These are phyloP conservation scores for Rhodotorula sp. DNA, from an alignment of 1,284 basidiomycete genomes.

Conservation along the genomic window DNA sequence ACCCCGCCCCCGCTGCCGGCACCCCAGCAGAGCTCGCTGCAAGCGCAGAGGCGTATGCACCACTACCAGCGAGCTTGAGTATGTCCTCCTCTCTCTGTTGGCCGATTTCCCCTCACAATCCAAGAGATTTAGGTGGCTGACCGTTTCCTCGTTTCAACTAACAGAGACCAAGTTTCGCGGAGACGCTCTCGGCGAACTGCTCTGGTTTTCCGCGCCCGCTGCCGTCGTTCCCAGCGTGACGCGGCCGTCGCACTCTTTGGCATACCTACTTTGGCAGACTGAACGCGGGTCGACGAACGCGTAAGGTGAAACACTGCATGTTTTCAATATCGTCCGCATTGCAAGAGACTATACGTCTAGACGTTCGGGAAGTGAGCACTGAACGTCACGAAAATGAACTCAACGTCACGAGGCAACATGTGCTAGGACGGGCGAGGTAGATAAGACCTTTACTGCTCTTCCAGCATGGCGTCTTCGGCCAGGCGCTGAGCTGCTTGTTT, in stretches of 20 bases:
- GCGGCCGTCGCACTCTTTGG: conserved; percentile 35
- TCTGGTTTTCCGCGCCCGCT: conserved; percentile 41
- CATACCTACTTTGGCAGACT: conserved; percentile 36
- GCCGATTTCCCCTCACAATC: no score
- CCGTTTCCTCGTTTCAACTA: background rate
- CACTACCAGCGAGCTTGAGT: conserved; percentile 36
- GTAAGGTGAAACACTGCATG: background rate
- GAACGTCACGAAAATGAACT: no score
- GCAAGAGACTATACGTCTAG: background rate
- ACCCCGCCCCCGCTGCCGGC: background rate
- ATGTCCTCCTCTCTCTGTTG: background rate
- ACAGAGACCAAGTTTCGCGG: conserved; percentile 41
- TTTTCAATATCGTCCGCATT: background rate
- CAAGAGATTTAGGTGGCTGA: background rate
- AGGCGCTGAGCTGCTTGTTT: background rate
- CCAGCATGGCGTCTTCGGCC: background rate
- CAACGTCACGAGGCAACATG: background rate
- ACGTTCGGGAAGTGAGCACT: background rate
- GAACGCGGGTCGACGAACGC: background rate
- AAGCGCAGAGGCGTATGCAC: conserved; percentile 25
- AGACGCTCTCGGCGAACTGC: conserved; percentile 36
- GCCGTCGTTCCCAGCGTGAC: background rate
- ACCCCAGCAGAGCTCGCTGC: conserved; percentile 31
- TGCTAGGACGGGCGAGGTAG: background rate
- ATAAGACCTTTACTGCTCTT: background rate